These are phyloP conservation scores for Amanita fuliginea DNA, from an alignment of 768 basidiomycete genomes.

Conservation along the genomic window DNA sequence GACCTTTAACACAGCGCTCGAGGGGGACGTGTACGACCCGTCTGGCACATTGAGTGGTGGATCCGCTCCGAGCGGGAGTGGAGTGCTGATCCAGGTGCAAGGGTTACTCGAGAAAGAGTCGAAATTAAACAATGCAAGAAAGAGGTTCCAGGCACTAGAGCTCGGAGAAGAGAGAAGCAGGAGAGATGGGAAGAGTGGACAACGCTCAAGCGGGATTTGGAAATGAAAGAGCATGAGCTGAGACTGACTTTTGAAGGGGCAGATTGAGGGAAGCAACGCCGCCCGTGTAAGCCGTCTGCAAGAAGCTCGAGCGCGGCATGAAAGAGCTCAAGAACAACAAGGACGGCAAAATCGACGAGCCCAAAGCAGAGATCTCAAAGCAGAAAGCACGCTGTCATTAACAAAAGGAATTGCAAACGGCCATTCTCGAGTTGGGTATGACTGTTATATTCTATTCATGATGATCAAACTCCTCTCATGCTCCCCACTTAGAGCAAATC, in stretches of 20 bases:
- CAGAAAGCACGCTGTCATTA: conserved; percentile 73
- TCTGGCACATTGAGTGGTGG: conserved; percentile 91
- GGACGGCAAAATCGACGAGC: conserved; percentile 89
- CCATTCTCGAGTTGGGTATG: conserved; percentile 64
- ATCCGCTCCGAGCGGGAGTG: conserved; percentile 65
- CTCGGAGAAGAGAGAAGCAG: conserved; percentile 40
- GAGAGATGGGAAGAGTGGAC: conserved; percentile 53
- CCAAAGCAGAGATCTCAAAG: conserved; percentile 77
- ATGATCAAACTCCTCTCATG: not conserved
- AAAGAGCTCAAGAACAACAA: conserved; percentile 98
- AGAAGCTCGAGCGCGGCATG: conserved; percentile 93
- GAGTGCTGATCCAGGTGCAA: conserved; percentile 74
- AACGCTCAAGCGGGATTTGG: conserved; percentile 51
- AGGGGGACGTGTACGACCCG: conserved; percentile 95
- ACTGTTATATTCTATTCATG: not conserved
- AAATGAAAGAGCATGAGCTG: conserved; percentile 86
- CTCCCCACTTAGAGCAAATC: conserved; percentile 52
- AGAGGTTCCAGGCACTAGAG: conserved; percentile 39
- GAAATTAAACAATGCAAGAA: conserved; percentile 38
- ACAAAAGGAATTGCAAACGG: conserved; percentile 87
- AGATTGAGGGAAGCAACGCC: conserved; percentile 83
- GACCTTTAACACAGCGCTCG: conserved; percentile 73
- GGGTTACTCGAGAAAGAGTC: conserved; percentile 63
- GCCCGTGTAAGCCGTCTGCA: conserved; percentile 59
- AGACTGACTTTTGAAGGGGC: conserved; percentile 70